Base-by-base conservation (phyloP, 2,329 filamentous ascomycete species). In the Colletotrichum sp. region DNA sequence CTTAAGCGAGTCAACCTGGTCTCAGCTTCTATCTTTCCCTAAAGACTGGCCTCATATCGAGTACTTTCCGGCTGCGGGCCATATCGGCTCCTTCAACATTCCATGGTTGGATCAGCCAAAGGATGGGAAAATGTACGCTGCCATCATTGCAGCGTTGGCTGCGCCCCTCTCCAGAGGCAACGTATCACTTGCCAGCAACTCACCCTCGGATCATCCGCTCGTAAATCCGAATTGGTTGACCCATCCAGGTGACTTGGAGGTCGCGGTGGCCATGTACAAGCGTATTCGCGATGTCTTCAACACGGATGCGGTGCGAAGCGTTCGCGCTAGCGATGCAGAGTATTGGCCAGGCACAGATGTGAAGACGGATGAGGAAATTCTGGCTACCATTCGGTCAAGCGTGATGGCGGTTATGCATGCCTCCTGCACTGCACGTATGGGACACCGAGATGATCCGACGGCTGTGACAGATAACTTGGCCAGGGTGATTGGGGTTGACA, bases 191-290 rank as follows among this genome's bases (percentile, higher is more conserved):
- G 52, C 70, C 7, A 67, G 44, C 62, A 32, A 18, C 12, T 57
- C 21, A 12, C 28, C 63, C 7, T 18, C 8, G 28, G 59, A 24
- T 13, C 78, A 79, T 0, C 88, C 89, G 0, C 78, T 87, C 18
- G 85, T 90, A 73, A 82, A 89, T 75, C 86, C 87, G 1, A 87
- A 87, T 77, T 90, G 85, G 83, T 80, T 90, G 3, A 81, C 81
- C 5, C 81, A 85, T 9, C 83, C 84, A 18, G 80, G 83, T 1
- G 89, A 91, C 55, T 78, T 84, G 21, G 85, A 88, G 15, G 80
- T 90, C 4, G 86, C 85, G 6, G 77, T 90, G 13, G 85, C 85
- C 0, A 79, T 82, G 0, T 87, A 86, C 79, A 86, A 84, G 67
- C 85, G 89, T 8, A 77, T 84, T 0, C 86, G 89, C 0, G 80